Percentiles rank a stretch among this genome's conserved stretches.
Evolutionary conservation across 2,329 filamentous ascomycete genomes (phyloP).

Genomic region (Didymella exigua): DNA sequence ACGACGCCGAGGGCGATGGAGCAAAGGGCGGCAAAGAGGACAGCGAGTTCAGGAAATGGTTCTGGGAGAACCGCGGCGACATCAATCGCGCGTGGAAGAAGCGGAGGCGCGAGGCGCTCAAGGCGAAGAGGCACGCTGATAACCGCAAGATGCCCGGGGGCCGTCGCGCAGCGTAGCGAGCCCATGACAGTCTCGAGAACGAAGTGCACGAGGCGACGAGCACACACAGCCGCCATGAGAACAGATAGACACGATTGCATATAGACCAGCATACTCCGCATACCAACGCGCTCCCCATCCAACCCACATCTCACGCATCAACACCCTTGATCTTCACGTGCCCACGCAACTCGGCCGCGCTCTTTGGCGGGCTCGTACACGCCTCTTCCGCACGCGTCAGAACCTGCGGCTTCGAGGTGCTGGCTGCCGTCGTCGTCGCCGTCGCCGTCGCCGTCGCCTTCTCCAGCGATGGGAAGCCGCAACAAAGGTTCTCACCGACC

Average conservation of each 20-base stretch:
- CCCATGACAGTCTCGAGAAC: too few relatives aligned
- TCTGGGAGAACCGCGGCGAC: conserved; percentile 60
- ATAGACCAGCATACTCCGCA: background rate
- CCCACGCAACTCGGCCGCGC: background rate
- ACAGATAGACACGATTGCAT: too few relatives aligned
- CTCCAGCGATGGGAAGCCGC: background rate
- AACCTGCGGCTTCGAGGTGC: background rate
- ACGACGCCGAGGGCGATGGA: conserved; percentile 33
- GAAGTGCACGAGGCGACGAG: too few relatives aligned
- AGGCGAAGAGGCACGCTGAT: conserved; percentile 64
- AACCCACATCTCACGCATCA: conserved; percentile 10
- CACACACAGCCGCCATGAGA: too few relatives aligned
- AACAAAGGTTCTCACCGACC: background rate
- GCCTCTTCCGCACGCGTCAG: conserved; percentile 16
- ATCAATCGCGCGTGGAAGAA: conserved; percentile 59
- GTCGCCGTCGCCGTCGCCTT: background rate
- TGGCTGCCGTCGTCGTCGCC: background rate
- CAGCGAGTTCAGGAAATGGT: conserved; percentile 67
- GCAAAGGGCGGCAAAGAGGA: conserved; percentile 50
- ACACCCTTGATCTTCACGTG: conserved; percentile 31
- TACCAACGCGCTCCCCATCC: background rate
- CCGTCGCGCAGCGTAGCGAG: background rate
- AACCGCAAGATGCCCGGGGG: conserved; percentile 56
- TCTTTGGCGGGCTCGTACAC: background rate
- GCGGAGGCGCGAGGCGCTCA: conserved; percentile 63